Conservation (phyloP, 345 rosid genomes). For the Citrus hindsii region DNA sequence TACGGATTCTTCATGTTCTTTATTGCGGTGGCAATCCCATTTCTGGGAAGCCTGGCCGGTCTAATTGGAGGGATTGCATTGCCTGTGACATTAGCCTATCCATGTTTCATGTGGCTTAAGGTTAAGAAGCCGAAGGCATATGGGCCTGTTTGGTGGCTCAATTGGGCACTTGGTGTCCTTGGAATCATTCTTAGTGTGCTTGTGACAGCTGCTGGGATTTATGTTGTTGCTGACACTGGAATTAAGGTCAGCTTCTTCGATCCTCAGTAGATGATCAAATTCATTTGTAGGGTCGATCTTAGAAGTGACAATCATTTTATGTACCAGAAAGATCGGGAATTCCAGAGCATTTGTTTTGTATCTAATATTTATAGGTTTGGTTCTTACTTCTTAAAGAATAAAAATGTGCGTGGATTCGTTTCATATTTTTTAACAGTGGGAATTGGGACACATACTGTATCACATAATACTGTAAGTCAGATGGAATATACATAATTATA, state of each 20-base stretch:
- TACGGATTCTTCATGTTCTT: conserved; percentile 40
- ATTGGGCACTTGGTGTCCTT: conserved; percentile 49
- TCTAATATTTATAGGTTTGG: background rate
- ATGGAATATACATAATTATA: too few relatives aligned
- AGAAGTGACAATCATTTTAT: background rate
- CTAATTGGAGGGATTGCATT: conserved; percentile 57
- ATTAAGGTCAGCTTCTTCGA: conserved; percentile 54
- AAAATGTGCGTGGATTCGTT: too few relatives aligned
- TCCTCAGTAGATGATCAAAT: conserved; percentile 25
- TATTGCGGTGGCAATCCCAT: conserved; percentile 55
- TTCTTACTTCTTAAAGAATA: background rate
- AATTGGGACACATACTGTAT: too few relatives aligned
- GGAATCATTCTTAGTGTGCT: conserved; percentile 48
- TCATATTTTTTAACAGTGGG: too few relatives aligned
- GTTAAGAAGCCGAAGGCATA: conserved; percentile 40
- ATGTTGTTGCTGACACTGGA: conserved; percentile 44
- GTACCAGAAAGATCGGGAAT: background rate
- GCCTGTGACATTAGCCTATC: conserved; percentile 60
- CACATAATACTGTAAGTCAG: too few relatives aligned
- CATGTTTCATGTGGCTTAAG: conserved; percentile 72
- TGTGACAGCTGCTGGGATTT: conserved; percentile 42
- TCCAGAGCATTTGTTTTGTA: background rate
- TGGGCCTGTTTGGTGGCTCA: conserved; percentile 49
- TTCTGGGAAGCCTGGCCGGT: conserved; percentile 49
- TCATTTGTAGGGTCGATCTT: background rate